Evolutionary conservation across 2,329 filamentous ascomycete genomes (phyloP).

Genomic region (Aspergillus sp.): DNA sequence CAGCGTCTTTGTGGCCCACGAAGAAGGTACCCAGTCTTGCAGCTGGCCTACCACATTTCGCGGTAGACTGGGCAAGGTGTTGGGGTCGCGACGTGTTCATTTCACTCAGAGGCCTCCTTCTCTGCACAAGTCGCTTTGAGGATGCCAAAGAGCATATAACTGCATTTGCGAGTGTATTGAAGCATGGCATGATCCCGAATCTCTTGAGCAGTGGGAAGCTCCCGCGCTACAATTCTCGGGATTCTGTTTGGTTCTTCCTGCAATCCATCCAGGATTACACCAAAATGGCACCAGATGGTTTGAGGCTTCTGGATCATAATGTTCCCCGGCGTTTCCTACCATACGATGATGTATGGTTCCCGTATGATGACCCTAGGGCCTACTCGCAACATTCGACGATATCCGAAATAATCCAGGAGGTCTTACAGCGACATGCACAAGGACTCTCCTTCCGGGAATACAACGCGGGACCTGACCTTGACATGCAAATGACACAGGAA

Average conservation of each 20-base stretch:
- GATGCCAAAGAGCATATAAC: constrained; percentile 93
- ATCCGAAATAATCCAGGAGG: constrained; percentile 88
- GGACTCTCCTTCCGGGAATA: constrained; percentile 93
- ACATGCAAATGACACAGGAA: constrained; percentile 87
- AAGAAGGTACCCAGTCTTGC: constrained; percentile 84
- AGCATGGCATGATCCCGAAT: constrained; percentile 98
- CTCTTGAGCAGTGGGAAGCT: constrained; percentile 80
- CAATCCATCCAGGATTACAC: constrained; percentile 95
- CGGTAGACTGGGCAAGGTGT: constrained; percentile 89
- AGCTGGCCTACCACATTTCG: constrained; percentile 90
- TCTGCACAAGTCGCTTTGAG: constrained; percentile 82
- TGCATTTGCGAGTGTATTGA: constrained; percentile 92
- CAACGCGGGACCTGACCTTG: constrained; percentile 84
- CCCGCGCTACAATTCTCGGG: constrained; percentile 91
- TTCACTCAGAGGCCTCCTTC: constrained; percentile 84
- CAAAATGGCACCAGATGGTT: constrained; percentile 75
- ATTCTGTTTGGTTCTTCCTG: constrained; percentile 97
- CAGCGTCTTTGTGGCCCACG: constrained; percentile 84
- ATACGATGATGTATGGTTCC: constrained; percentile 94
- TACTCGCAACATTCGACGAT: constrained; percentile 84
- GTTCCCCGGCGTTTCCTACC: constrained; percentile 85
- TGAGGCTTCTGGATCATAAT: constrained; percentile 71
- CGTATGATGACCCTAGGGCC: constrained; percentile 74
- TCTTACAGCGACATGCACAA: constrained; percentile 84
- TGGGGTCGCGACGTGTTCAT: constrained; percentile 99